Percentiles rank a stretch among this genome's conserved stretches.
These are phyloP conservation scores for Phytopythium aichiense DNA, from an alignment of 352 stramenopile genomes.

Conservation along the genomic window DNA sequence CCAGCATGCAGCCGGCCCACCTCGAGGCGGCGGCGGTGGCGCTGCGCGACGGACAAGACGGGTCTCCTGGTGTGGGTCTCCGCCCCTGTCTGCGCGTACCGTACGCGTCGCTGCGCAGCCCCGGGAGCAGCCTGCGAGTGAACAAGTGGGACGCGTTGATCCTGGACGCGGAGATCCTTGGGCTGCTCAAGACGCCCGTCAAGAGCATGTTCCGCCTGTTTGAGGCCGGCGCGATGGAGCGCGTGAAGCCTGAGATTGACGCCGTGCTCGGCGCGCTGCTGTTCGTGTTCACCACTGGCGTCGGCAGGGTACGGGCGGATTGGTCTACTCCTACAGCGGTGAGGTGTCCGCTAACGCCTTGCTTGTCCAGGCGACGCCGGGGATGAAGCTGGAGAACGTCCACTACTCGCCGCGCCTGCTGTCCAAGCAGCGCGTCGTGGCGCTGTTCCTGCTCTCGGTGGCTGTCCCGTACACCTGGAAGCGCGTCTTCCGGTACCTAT, in stretches of 20 bases:
- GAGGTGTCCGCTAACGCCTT: slow-evolving; percentile 1
- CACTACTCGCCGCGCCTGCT: slow-evolving; percentile 47
- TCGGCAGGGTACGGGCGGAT: slow-evolving; percentile 40
- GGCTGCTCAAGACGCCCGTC: slow-evolving; percentile 66
- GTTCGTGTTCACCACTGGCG: slow-evolving; percentile 61
- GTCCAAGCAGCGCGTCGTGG: slow-evolving; percentile 38
- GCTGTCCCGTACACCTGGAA: slow-evolving; percentile 77
- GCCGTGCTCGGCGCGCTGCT: slow-evolving; percentile 44
- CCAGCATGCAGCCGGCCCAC: slow-evolving; percentile 25
- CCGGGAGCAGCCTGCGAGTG: slow-evolving; percentile 50
- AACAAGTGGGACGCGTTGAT: slow-evolving; percentile 85
- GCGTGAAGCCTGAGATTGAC: slow-evolving; percentile 72
- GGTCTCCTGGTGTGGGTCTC: background rate
- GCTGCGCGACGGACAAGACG: slow-evolving; percentile 25
- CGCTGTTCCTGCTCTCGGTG: slow-evolving; percentile 70
- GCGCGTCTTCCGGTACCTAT: slow-evolving; percentile 56
- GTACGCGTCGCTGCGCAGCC: slow-evolving; percentile 41
- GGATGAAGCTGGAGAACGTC: slow-evolving; percentile 84
- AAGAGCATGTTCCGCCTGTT: slow-evolving; percentile 83
- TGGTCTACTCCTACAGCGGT: background rate
- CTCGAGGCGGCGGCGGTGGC: slow-evolving; percentile 29
- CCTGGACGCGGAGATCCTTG: slow-evolving; percentile 76
- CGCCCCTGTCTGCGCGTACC: slow-evolving; percentile 16
- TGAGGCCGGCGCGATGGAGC: slow-evolving; percentile 55
- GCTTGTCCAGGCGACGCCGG: slow-evolving; percentile 54